Base-by-base conservation (phyloP, 1,139 yeast genomes). In the Suhomyces anneliseae region DNA sequence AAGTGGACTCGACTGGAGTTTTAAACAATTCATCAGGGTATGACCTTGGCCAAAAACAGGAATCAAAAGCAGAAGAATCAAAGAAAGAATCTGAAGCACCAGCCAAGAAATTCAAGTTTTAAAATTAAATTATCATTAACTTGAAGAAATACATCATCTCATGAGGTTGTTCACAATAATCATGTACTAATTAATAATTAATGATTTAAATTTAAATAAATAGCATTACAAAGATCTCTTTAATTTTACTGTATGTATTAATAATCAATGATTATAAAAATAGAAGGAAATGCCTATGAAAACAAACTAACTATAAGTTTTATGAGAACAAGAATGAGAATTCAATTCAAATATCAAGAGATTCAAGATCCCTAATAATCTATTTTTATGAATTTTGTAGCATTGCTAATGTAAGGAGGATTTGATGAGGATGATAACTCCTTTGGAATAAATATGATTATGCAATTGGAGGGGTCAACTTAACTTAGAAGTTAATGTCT, bases 401-500 rank as follows among this genome's bases (percentile, higher is more conserved):
- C 46, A 44, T 44, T 39, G 46, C 48, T 46, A 43, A 42, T 39
- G 31, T 46, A 39, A 32, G 27, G 19, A 40, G 41, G 42, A 34
- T 34, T 46, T 41, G 44, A 33, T 40, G 4, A 27, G 11, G 41
- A 34, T 46, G 45, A 12, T 35, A 26, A 39, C 42, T 29, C 43
- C 40, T 26, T 36, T 37, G 39, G 40, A 43, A 46, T 46, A 40
- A 43, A 46, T 46, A 44, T 44, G 47, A 41, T 45, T 44, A 49
- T 49, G 52, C 52, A 49, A 47, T 43, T 41, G 47, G 42, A 34
- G 27, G 34, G 40, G 27, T 12, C 29, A 26, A 33, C 34, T 31
- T 14, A 12, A 35, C 24, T 52, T 62, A 66, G 57, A 70, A 67
- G 57, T 66, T 67, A 51, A 71, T 62, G 47, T 63, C 68, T 46